phyloP scores from a whole-genome alignment of 257 asterid genomes.

The Eucommia ulmoides region DNA sequence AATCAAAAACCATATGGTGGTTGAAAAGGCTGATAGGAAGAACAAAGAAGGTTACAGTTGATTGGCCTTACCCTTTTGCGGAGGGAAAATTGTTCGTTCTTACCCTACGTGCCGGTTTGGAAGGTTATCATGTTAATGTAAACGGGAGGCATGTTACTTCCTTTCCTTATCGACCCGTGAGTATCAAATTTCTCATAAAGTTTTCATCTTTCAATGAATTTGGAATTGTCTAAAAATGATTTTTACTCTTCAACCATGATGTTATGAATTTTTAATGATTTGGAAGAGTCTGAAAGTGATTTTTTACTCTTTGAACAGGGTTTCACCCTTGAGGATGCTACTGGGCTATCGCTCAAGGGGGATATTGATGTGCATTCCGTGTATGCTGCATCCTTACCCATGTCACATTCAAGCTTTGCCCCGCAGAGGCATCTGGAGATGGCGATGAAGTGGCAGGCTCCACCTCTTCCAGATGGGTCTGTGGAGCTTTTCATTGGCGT shows the following conservation, averaged over 20 bases:
- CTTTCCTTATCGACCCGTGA: conserved; percentile 82
- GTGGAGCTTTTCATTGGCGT: conserved; percentile 80
- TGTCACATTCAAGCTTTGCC: conserved; percentile 80
- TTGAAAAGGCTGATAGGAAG: conserved; percentile 65
- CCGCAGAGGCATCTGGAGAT: conserved; percentile 86
- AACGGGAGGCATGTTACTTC: conserved; percentile 95
- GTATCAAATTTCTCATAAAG: conserved; percentile 14
- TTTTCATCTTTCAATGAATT: conserved; percentile 5
- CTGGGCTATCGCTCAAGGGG: conserved; percentile 73
- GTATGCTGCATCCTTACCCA: conserved; percentile 83
- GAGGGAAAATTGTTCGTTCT: conserved; percentile 75
- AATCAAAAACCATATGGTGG: conserved; percentile 80
- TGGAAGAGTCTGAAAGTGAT: too few relatives aligned
- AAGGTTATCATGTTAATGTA: conserved; percentile 80
- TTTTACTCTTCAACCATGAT: too few relatives aligned
- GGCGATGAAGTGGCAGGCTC: conserved; percentile 75
- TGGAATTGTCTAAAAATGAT: conserved; percentile 7
- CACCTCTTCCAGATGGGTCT: conserved; percentile 43
- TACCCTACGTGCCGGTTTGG: conserved; percentile 92
- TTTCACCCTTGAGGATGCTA: conserved; percentile 90
- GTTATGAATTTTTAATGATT: too few relatives aligned
- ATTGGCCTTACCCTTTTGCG: conserved; percentile 89
- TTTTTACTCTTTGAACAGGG: too few relatives aligned
- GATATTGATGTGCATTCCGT: conserved; percentile 66
- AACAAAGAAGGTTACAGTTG: conserved; percentile 53